These are phyloP conservation scores for Gyromitra esculenta DNA, from an alignment of 2,329 filamentous ascomycete species.

Conservation along the genomic window DNA sequence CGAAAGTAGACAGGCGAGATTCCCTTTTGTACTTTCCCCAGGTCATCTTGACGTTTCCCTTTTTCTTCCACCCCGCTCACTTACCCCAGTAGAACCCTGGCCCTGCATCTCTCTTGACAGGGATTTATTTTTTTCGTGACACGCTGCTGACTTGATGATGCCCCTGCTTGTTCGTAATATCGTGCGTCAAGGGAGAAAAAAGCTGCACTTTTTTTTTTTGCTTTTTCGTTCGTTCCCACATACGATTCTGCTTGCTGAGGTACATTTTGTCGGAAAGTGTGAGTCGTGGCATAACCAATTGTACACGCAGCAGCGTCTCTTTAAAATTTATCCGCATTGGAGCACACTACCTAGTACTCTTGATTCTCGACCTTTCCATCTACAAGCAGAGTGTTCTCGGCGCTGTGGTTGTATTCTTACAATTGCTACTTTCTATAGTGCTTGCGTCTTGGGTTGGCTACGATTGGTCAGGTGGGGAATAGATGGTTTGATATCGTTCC, in stretches of 20 bases:
- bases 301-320: slow-evolving; percentile 9
- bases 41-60: slow-evolving; percentile 28
- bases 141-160: slow-evolving; percentile 18
- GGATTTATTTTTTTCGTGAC: slow-evolving; percentile 40
- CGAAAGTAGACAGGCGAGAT: not conserved
- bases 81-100: slow-evolving; percentile 7
- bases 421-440: not conserved
- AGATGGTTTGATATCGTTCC: not conserved
- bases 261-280: slow-evolving; percentile 18
- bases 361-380: not conserved
- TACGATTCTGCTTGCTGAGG: not conserved
- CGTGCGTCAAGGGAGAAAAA: not conserved
- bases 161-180: slow-evolving; percentile 23
- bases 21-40: slow-evolving; percentile 29
- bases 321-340: slow-evolving; percentile 4
- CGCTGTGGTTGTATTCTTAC: not conserved
- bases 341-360: not conserved
- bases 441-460: not conserved
- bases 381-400: not conserved
- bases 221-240: not conserved
- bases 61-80: slow-evolving; percentile 42
- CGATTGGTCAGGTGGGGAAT: not conserved
- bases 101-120: slow-evolving; percentile 13
- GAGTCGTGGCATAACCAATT: slow-evolving; percentile 23
- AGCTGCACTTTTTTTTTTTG: slow-evolving; percentile 33